phyloP scores from a whole-genome alignment of 1,139 yeast species.

The Candida sojae region DNA sequence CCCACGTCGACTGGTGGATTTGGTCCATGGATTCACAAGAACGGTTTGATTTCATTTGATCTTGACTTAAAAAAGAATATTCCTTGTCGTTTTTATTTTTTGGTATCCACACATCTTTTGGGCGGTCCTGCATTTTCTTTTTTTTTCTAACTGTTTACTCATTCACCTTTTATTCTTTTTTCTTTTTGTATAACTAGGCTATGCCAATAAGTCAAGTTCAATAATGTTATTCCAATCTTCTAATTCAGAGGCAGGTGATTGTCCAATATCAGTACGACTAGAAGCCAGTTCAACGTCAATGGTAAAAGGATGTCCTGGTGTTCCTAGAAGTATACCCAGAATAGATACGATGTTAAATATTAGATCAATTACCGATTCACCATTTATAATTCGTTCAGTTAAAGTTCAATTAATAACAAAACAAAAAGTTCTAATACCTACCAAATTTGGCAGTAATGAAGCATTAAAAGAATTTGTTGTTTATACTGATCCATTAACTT shows the following conservation, averaged over 20 bases:
- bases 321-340: slow-evolving; percentile 56
- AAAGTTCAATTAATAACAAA: slow-evolving; percentile 37
- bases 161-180: not conserved
- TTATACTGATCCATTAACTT: slow-evolving; percentile 39
- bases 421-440: slow-evolving; percentile 41
- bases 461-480: slow-evolving; percentile 34
- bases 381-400: slow-evolving; percentile 41
- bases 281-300: slow-evolving; percentile 50
- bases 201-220: slow-evolving; percentile 11
- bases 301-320: slow-evolving; percentile 66
- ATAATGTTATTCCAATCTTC: not conserved
- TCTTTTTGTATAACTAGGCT: slow-evolving; percentile 3
- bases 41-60: too few species aligned
- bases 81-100: too few species aligned
- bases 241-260: slow-evolving; percentile 10
- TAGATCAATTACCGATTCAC: slow-evolving; percentile 38
- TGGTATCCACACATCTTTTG: too few species aligned
- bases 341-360: slow-evolving; percentile 46
- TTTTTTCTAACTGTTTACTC: not conserved
- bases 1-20: too few species aligned
- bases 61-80: too few species aligned
- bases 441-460: slow-evolving; percentile 47
- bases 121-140: not conserved
- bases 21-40: too few species aligned
- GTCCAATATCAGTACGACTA: slow-evolving; percentile 36